A percentile compares a stretch with the other conserved stretches of the same genome.
These are phyloP conservation scores for Euphorbia schlechtendalii DNA, from an alignment of 441 rosid genomes.

Conservation along the genomic window DNA sequence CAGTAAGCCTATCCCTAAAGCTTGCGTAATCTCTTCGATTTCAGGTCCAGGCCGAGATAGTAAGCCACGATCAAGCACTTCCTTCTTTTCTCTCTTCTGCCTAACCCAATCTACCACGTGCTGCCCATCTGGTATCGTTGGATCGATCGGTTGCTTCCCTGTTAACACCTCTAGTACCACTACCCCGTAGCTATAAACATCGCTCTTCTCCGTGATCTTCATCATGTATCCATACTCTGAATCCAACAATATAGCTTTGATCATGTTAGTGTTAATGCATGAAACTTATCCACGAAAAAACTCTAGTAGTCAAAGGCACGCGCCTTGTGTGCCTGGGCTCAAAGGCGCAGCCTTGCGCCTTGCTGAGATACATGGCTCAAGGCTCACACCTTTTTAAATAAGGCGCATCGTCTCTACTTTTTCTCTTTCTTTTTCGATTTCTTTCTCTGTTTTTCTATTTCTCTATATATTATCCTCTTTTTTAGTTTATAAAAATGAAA, in stretches of 20 bases:
- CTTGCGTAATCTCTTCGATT: slow-evolving; percentile 79
- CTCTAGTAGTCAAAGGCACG: no score
- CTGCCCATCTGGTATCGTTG: slow-evolving; percentile 85
- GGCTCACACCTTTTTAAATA: no score
- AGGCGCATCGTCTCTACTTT: no score
- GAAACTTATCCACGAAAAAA: no score
- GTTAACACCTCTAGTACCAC: slow-evolving; percentile 82
- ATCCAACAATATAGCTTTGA: slow-evolving; percentile 10
- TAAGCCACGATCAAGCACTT: slow-evolving; percentile 60
- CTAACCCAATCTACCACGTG: slow-evolving; percentile 91
- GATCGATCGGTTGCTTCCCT: slow-evolving; percentile 93
- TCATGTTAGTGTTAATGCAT: no score
- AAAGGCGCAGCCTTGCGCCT: no score
- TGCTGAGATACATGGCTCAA: no score
- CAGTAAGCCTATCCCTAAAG: slow-evolving; percentile 66
- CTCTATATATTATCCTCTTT: no score
- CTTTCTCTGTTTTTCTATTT: no score
- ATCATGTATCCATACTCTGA: slow-evolving; percentile 90
- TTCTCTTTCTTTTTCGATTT: no score
- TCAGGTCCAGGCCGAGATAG: slow-evolving; percentile 53
- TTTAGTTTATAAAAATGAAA: no score
- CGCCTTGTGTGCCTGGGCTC: no score
- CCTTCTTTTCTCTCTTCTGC: slow-evolving; percentile 49
- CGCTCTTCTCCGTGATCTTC: slow-evolving; percentile 97
- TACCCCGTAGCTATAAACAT: slow-evolving; percentile 92